Evolutionary conservation across 768 basidiomycete genomes (phyloP).

Genomic region (Asterophora parasitica): DNA sequence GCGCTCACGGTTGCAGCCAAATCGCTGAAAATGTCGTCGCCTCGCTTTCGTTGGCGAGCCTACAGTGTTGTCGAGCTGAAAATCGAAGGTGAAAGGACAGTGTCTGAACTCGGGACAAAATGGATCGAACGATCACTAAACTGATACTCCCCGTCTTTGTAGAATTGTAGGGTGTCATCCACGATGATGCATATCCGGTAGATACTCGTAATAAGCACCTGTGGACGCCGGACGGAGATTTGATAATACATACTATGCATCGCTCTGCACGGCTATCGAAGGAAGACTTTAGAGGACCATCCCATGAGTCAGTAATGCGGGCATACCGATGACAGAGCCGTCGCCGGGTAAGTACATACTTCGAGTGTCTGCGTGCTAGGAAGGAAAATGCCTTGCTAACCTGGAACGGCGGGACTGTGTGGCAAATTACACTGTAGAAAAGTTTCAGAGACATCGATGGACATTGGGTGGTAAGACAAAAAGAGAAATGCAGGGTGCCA

Average conservation of each 20-base stretch:
- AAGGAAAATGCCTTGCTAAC: conserved; percentile 20
- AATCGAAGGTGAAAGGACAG: no score
- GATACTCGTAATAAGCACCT: no score
- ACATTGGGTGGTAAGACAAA: not conserved
- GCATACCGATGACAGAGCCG: conserved; percentile 36
- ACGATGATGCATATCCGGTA: no score
- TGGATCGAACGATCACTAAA: no score
- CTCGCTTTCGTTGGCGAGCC: no score
- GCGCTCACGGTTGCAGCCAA: conserved; percentile 21
- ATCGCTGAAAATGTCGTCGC: conserved; percentile 25
- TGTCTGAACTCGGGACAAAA: no score
- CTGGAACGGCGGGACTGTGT: conserved; percentile 28
- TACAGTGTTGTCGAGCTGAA: no score
- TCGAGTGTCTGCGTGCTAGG: no score
- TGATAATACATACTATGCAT: no score
- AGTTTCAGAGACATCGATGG: not conserved
- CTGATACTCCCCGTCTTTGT: no score
- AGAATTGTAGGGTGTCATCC: no score
- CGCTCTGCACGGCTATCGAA: conserved; percentile 32
- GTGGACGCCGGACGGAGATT: no score
- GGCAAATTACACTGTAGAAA: conserved; percentile 25
- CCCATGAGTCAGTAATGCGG: not conserved
- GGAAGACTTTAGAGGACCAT: not conserved
- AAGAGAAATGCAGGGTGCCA: conserved; percentile 41
- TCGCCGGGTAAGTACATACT: conserved; percentile 34